Evolutionary conservation across 225 moss, liverwort and hornwort species (phyloP).

Genomic region (Thuidium tamariscinum): DNA sequence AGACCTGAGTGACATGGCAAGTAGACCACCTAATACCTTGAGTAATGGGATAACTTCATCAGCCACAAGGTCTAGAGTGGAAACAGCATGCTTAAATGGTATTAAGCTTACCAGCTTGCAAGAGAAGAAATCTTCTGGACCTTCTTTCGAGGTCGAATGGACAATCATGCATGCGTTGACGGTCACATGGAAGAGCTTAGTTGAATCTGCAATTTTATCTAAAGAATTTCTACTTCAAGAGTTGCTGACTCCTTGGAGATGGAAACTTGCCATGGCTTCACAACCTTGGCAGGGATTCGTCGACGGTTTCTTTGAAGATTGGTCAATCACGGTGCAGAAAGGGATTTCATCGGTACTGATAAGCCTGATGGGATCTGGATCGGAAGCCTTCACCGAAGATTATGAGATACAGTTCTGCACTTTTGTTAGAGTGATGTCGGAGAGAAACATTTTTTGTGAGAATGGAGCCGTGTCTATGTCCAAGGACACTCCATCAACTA

Average conservation of each 20-base stretch:
- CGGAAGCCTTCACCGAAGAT: slow-evolving; percentile 3
- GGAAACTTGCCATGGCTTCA: slow-evolving; percentile 44
- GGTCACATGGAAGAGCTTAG: slow-evolving; percentile 30
- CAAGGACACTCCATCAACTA: neutral
- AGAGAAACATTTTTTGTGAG: slow-evolving; percentile 8
- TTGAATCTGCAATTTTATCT: slow-evolving; percentile 29
- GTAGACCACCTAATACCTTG: neutral
- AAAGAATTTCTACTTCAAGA: slow-evolving; percentile 38
- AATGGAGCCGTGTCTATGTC: neutral
- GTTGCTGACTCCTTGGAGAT: slow-evolving; percentile 49
- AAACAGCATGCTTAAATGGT: neutral
- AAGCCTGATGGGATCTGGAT: slow-evolving; percentile 16
- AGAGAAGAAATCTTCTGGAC: neutral
- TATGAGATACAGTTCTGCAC: slow-evolving; percentile 21
- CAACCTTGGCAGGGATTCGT: slow-evolving; percentile 43
- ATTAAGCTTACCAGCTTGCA: neutral
- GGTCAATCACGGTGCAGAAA: slow-evolving; percentile 32
- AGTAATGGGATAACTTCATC: neutral
- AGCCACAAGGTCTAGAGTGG: neutral
- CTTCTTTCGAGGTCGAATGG: neutral
- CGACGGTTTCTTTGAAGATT: slow-evolving; percentile 28
- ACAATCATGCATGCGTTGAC: slow-evolving; percentile 30
- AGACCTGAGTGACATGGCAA: neutral
- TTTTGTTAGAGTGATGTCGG: slow-evolving; percentile 37
- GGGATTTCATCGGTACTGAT: slow-evolving; percentile 22